Evolutionary conservation across 1,284 basidiomycete species (phyloP).

Genomic region (Mycosarcoma mackinlayi): DNA sequence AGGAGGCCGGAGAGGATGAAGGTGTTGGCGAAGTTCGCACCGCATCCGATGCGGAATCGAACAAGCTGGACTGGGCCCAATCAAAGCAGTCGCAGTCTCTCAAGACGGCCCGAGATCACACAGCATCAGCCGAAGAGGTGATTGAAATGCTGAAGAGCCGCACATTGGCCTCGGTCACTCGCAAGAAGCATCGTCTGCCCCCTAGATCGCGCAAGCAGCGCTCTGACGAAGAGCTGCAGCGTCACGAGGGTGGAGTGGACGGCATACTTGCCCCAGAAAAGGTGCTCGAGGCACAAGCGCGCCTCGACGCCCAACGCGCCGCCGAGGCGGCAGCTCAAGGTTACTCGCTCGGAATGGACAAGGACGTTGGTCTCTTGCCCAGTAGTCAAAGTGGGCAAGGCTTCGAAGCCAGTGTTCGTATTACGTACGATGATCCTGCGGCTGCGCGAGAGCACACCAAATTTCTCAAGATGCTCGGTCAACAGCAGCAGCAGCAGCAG

Average conservation of each 20-base stretch:
- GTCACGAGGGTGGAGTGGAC: not conserved
- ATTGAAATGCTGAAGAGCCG: conserved; percentile 40
- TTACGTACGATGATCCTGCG: conserved; percentile 57
- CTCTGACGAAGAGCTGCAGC: conserved; percentile 11
- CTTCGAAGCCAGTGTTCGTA: conserved; percentile 38
- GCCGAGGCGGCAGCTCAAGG: conserved; percentile 47
- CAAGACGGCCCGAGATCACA: conserved; percentile 9
- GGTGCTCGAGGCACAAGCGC: conserved; percentile 43
- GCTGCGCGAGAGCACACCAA: conserved; percentile 39
- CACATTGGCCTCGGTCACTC: conserved; percentile 20
- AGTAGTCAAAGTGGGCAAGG: conserved; percentile 12
- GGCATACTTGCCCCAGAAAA: conserved; percentile 32
- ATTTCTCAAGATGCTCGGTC: conserved; percentile 49
- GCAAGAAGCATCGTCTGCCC: conserved; percentile 28
- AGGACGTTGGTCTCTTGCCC: conserved; percentile 11
- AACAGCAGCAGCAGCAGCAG: conserved; percentile 10
- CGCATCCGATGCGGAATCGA: not conserved
- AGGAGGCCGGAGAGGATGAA: conserved; percentile 9
- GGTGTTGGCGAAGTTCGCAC: conserved; percentile 11
- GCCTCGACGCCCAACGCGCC: conserved; percentile 39
- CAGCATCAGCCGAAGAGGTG: conserved; percentile 37
- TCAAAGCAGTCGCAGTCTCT: not conserved
- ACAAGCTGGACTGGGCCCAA: not conserved
- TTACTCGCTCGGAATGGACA: conserved; percentile 43
- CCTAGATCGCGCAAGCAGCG: conserved; percentile 41